Conservation (phyloP, 805 yeast species). For the Danielozyma ontarioensis region DNA sequence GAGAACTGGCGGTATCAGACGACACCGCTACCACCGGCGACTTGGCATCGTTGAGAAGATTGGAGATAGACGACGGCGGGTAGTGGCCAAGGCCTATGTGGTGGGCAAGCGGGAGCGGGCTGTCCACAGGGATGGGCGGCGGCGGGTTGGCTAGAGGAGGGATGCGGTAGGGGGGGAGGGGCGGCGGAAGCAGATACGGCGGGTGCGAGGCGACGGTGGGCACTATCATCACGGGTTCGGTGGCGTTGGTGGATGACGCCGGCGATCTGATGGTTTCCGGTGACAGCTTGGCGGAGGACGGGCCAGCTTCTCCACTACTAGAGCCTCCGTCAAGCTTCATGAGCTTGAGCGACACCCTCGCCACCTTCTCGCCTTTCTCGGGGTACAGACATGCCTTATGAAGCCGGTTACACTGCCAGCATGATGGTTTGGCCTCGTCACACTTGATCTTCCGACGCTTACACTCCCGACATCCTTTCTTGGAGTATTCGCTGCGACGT, state of each 20-base stretch:
- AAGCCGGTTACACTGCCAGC: slow-evolving; percentile 31
- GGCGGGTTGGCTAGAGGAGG: slow-evolving; percentile 2
- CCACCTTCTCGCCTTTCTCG: slow-evolving; percentile 28
- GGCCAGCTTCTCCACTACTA: neutral
- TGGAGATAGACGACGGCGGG: slow-evolving; percentile 6
- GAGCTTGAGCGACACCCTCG: slow-evolving; percentile 21
- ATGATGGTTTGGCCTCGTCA: slow-evolving; percentile 29
- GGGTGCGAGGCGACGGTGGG: neutral
- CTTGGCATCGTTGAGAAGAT: slow-evolving; percentile 5
- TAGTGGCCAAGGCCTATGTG: too few relatives aligned
- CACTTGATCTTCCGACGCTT: slow-evolving; percentile 40
- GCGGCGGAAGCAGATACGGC: neutral
- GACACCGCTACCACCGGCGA: slow-evolving; percentile 1
- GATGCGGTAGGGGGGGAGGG: neutral
- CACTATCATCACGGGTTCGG: too few relatives aligned
- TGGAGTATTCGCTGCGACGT: slow-evolving; percentile 21
- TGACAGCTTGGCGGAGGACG: too few relatives aligned
- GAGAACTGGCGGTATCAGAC: neutral
- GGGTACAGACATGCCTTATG: slow-evolving; percentile 34
- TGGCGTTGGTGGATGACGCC: too few relatives aligned
- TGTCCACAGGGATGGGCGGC: slow-evolving; percentile 1
- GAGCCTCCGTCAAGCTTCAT: neutral
- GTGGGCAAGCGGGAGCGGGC: slow-evolving; percentile 1
- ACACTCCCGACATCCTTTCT: slow-evolving; percentile 39
- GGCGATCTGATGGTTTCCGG: too few relatives aligned